Percentiles rank a stretch among this genome's conserved stretches.
These are phyloP conservation scores for Verticillium nubilum DNA, from an alignment of 2,329 filamentous ascomycete species.

Conservation along the genomic window DNA sequence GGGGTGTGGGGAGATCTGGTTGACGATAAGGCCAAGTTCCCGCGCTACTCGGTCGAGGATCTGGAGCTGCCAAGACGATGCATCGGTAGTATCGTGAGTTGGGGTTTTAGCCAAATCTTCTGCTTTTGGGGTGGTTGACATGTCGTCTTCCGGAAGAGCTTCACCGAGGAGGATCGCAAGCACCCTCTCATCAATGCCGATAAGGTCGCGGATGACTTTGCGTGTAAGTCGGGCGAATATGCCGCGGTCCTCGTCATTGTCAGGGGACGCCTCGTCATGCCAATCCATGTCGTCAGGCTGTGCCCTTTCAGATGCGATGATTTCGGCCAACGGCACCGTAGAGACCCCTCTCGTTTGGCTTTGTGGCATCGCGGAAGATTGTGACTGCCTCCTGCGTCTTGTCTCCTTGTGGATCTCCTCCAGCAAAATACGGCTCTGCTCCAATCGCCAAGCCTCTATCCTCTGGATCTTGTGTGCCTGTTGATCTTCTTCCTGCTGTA, in stretches of 20 bases:
- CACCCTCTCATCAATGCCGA: constrained; percentile 83
- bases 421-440: constrained; percentile 79
- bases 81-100: constrained; percentile 24
- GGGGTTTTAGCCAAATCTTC: constrained; percentile 16
- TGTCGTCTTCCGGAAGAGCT: constrained; percentile 50
- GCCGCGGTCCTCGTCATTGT: constrained; percentile 53
- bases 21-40: constrained; percentile 79
- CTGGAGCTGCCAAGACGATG: constrained; percentile 65
- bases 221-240: constrained; percentile 79
- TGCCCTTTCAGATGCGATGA: constrained; percentile 20
- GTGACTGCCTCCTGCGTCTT: constrained; percentile 58
- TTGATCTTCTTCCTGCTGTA: constrained; percentile 49
- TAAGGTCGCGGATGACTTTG: constrained; percentile 80
- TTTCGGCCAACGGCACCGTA: constrained; percentile 7
- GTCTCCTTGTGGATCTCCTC: constrained; percentile 90
- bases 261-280: constrained; percentile 42
- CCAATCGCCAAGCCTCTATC: constrained; percentile 87
- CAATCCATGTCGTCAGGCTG: constrained; percentile 40
- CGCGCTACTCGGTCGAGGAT: constrained; percentile 79
- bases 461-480: constrained; percentile 72
- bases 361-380: constrained; percentile 38
- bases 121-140: constrained; percentile 42
- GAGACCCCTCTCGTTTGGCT: constrained; percentile 9
- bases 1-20: constrained; percentile 64
- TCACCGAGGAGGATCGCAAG: constrained; percentile 87